These are phyloP conservation scores for Capsella rubella DNA, from an alignment of 441 rosid species.

Conservation along the genomic window DNA sequence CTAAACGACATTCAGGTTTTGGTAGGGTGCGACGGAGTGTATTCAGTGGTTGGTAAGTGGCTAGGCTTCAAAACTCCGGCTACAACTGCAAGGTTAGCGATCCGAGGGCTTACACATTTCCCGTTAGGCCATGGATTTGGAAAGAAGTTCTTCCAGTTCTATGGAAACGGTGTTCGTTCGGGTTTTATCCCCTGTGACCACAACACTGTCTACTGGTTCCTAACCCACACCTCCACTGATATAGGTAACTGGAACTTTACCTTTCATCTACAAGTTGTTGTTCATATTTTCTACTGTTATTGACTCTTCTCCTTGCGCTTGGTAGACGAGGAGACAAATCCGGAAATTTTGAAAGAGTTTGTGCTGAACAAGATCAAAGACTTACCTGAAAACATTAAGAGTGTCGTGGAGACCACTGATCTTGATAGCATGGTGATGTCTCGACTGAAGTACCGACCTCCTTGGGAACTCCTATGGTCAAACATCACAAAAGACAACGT, in stretches of 20 bases:
- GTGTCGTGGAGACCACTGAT: constrained; percentile 49
- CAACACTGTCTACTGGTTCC: constrained; percentile 67
- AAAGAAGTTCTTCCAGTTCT: constrained; percentile 47
- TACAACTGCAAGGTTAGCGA: constrained; percentile 50
- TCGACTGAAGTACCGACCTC: constrained; percentile 55
- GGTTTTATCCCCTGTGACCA: constrained; percentile 71
- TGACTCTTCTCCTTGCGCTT: constrained; percentile 25
- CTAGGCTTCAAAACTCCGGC: constrained; percentile 62
- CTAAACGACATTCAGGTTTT: constrained; percentile 48
- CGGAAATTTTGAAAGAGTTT: constrained; percentile 53
- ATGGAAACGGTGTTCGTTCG: constrained; percentile 62
- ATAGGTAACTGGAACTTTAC: constrained; percentile 28
- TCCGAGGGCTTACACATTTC: constrained; percentile 59
- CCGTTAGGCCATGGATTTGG: constrained; percentile 55
- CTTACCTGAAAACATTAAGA: constrained; percentile 46
- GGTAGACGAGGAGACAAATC: constrained; percentile 46
- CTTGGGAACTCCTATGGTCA: constrained; percentile 75
- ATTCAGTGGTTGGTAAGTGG: constrained; percentile 74
- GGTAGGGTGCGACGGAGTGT: constrained; percentile 85
- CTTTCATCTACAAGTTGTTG: not conserved
- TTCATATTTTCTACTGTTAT: not conserved
- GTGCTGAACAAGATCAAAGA: constrained; percentile 52
- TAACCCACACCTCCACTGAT: constrained; percentile 53
- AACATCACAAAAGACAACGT: constrained; percentile 70
- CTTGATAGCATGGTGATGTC: constrained; percentile 46